Evolutionary conservation across 75 land plant species (phyloP), one percentile per base, ranked within the genome.

Genomic region (Pseudotsuga menziesii): DNA sequence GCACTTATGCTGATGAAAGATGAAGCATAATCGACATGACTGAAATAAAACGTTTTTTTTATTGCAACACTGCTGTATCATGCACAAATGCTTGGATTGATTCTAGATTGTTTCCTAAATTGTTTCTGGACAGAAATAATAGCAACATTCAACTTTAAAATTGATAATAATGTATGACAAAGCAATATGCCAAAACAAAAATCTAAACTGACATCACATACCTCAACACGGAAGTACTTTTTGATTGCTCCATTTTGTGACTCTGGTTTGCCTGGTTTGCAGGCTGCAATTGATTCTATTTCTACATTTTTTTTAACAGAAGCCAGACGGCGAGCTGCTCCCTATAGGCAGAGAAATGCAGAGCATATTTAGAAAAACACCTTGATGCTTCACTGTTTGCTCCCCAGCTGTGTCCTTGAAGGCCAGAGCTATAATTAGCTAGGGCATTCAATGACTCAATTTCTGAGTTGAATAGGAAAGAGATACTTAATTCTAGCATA

Each of bases 151-250:
- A 69, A 39, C 54, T 36, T n/a, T 41, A 20, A 44, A 29, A 29
- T 8, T 36, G 41, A 44, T 41, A 5, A 69, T 69, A 23, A 69
- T 2, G 25, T 69, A 39, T 69, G 25, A 69, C 12, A 64, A 64
- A 64, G 69, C 41, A 64, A 25, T 64, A 20, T 36, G 19, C 17
- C 69, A 13, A 29, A 64, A 35, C 17, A 25, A 32, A 29, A 22
- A 8, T 3, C 0, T 41, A 44, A 69, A 41, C n/a, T 69, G 23
- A 39, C 48, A 19, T 79, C 9, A 16, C 73, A 54, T 57, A 84
- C 87, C 87, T 86, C 87, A n/a, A 85, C 58, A 16, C 76, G 82
- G 56, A 86, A 86, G 64, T 75, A 73, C 32, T 78, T 77, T 41
- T 84, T 86, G 48, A 79, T 72, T 26, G 70, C 57, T 32, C 41